Conservation (phyloP, 2,329 filamentous ascomycete genomes). For the Fusarium zealandicum region DNA sequence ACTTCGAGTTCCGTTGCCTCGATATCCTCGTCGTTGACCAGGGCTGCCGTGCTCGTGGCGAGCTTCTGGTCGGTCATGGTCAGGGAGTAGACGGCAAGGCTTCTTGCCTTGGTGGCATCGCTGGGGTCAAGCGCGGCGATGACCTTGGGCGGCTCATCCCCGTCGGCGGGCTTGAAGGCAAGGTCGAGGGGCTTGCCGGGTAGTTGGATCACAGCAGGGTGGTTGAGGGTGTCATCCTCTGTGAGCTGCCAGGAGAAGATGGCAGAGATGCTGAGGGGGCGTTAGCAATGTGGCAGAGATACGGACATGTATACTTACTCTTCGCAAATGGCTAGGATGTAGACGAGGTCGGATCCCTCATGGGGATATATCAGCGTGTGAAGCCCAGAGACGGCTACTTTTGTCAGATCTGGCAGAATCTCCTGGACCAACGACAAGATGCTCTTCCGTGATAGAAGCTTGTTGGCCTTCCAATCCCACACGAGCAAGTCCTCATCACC, state of each 20-base stretch:
- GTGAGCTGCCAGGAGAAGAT: constrained; percentile 70
- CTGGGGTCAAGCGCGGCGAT: constrained; percentile 52
- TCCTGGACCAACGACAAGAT: constrained; percentile 55
- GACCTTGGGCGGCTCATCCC: constrained; percentile 41
- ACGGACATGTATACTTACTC: constrained; percentile 53
- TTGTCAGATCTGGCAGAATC: constrained; percentile 46
- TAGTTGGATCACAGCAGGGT: constrained; percentile 58
- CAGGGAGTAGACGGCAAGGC: constrained; percentile 44
- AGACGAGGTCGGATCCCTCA: constrained; percentile 40
- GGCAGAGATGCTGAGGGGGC: constrained; percentile 58
- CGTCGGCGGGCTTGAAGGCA: constrained; percentile 38
- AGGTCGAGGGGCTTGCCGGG: constrained; percentile 71
- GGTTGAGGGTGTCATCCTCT: constrained; percentile 56
- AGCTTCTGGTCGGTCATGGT: constrained; percentile 45
- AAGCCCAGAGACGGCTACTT: constrained; percentile 58
- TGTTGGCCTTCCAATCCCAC: constrained; percentile 78
- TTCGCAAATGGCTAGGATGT: constrained; percentile 63
- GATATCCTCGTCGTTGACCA: constrained; percentile 37
- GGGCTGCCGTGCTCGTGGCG: constrained; percentile 39
- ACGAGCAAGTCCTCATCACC: constrained; percentile 80
- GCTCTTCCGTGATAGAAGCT: constrained; percentile 61
- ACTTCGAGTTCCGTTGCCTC: constrained; percentile 46
- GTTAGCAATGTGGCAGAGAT: constrained; percentile 23
- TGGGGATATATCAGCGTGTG: constrained; percentile 46
- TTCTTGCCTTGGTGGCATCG: constrained; percentile 39